Conservation (phyloP, 352 stramenopile genomes). For the Globisporangium orthogonon region DNA sequence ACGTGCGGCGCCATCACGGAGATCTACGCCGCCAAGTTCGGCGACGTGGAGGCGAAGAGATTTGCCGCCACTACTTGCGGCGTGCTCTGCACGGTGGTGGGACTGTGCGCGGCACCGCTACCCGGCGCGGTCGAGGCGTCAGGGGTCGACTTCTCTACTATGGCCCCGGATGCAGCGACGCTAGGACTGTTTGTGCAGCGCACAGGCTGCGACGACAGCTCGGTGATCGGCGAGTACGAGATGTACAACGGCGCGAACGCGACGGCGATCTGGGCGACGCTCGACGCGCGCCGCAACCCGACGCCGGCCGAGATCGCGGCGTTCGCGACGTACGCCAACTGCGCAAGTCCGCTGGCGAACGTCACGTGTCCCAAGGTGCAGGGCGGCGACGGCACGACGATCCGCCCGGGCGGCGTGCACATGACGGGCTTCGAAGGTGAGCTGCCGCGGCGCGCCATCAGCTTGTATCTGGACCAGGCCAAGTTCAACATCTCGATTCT, state of each 20-base stretch:
- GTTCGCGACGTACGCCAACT: constrained; percentile 16
- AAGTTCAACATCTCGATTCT: constrained; percentile 15
- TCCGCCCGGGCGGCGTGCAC: constrained; percentile 9
- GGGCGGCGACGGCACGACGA: constrained; percentile 7
- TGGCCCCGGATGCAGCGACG: constrained; percentile 21
- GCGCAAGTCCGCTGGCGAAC: constrained; percentile 12
- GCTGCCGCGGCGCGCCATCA: background rate
- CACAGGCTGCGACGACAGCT: constrained; percentile 61
- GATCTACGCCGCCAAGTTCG: constrained; percentile 38
- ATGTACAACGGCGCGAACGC: constrained; percentile 47
- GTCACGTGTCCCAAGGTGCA: constrained; percentile 12
- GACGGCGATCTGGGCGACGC: constrained; percentile 19
- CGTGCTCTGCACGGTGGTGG: constrained; percentile 29
- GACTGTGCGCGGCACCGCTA: constrained; percentile 54
- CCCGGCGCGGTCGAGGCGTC: constrained; percentile 49
- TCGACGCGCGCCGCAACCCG: constrained; percentile 14
- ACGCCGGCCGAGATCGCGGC: constrained; percentile 14
- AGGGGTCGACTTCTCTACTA: constrained; percentile 47
- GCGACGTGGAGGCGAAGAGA: constrained; percentile 23
- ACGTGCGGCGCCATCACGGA: constrained; percentile 33
- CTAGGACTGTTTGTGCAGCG: constrained; percentile 45
- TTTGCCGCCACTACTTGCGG: constrained; percentile 33
- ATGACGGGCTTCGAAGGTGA: constrained; percentile 11
- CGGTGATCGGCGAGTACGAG: constrained; percentile 55
- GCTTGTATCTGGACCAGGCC: constrained; percentile 11